Evolutionary conservation across 78 protist genomes (phyloP), one percentile per base, ranked within the genome.

Genomic region (Dictyostelium capitatum): DNA sequence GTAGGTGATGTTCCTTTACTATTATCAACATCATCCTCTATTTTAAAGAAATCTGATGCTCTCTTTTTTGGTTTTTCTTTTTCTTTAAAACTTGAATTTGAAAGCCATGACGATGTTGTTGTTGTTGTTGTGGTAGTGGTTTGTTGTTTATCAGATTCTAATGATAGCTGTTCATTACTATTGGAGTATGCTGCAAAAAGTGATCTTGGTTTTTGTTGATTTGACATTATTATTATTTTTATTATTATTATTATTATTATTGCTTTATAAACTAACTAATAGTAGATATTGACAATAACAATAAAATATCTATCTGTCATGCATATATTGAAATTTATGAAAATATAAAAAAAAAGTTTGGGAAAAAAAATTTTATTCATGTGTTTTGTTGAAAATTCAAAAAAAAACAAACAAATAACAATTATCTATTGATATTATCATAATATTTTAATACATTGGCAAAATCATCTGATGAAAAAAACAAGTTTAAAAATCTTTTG

Each of bases 11-110:
- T 53, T 3, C 6, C 6, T 53, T 53, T 53, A 15, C 20, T 53
- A 14, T 53, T 14, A 53, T 53, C 19, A 14, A 15, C 59, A 53
- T 14, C 12, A n/a, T 14, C 25, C 11, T 62, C 70, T 23, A 62
- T n/a, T n/a, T 62, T 62, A 62, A 62, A 62, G 41, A 62, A 62
- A 62, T 62, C 70, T 23, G 70, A 62, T 23, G 70, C 70, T 17
- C 70, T 62, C 28, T 59, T 59, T 59, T 25, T 62, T 20, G 14
- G 11, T 6, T 56, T 56, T 62, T 62, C 14, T 23, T 9, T 62
- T 62, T 62, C 70, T 62, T 62, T 62, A 62, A 25, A 62, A 62
- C 70, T 62, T 62, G 70, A 62, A 62, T 62, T 62, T n/a, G 41
- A 62, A 25, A 62, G 28, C 70, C 70, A 62, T 62, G 70, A 62